phyloP scores from a whole-genome alignment of 345 rosid genomes.

The Schrenkiella parvula region DNA sequence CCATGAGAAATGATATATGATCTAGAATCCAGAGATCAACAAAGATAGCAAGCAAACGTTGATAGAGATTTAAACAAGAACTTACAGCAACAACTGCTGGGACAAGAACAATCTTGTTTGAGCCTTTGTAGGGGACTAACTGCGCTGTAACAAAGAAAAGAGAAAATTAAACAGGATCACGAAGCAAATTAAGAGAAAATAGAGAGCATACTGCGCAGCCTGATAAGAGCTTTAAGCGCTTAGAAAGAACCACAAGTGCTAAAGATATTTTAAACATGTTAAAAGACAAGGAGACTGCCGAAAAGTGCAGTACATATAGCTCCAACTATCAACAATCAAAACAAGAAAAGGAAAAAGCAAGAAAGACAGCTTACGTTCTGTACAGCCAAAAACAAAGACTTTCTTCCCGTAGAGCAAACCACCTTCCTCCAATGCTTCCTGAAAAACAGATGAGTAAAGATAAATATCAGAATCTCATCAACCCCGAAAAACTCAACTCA shows the following conservation, averaged over 20 bases:
- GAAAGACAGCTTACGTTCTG: slow-evolving; percentile 74
- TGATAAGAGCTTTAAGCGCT: background rate
- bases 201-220: background rate
- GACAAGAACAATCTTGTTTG: slow-evolving; percentile 48
- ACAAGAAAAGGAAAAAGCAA: background rate
- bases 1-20: background rate
- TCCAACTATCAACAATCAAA: background rate
- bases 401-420: slow-evolving; percentile 67
- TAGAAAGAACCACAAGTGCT: background rate
- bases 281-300: background rate
- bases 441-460: slow-evolving; percentile 26
- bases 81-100: slow-evolving; percentile 94
- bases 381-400: slow-evolving; percentile 80
- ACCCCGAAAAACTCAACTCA: background rate
- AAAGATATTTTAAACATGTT: background rate
- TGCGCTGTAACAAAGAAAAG: slow-evolving; percentile 64
- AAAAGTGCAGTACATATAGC: background rate
- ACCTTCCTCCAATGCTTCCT: slow-evolving; percentile 91
- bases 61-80: slow-evolving; percentile 12
- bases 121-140: slow-evolving; percentile 57
- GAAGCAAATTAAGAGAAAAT: background rate
- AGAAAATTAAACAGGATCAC: background rate
- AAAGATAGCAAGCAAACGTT: background rate
- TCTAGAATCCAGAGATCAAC: background rate
- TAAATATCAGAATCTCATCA: slow-evolving; percentile 6